phyloP scores from a whole-genome alignment of 2,329 filamentous ascomycete species.

The Colletotrichum siamense region DNA sequence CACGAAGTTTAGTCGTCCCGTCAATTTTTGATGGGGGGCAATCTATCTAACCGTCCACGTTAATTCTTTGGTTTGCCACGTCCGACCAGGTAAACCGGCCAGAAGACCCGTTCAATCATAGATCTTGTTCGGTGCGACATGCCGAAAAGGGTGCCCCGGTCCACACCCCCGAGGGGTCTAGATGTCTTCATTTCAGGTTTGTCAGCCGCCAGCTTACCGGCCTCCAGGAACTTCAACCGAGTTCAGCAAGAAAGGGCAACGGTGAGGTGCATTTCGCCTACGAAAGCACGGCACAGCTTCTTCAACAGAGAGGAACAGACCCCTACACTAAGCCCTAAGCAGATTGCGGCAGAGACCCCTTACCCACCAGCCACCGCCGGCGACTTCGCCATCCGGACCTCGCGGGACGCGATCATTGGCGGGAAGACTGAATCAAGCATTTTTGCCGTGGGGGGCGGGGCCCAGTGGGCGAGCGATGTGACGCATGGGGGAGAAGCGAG shows the following conservation, averaged over 20 bases:
- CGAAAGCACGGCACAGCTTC: background rate
- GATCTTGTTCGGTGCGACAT: background rate
- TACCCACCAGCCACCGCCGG: background rate
- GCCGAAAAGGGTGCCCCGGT: background rate
- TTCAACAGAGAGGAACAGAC: background rate
- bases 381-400: background rate
- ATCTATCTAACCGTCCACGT: background rate
- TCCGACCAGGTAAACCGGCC: background rate
- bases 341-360: background rate
- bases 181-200: background rate
- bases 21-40: background rate
- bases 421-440: background rate
- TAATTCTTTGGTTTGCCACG: background rate
- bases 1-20: background rate
- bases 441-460: background rate
- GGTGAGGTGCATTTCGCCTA: background rate
- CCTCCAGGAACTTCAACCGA: background rate
- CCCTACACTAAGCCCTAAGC: conserved; percentile 12
- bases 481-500: background rate
- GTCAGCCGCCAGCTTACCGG: background rate
- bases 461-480: background rate
- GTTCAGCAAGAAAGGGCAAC: background rate
- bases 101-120: background rate
- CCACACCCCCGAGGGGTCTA: background rate
- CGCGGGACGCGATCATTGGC: background rate